These are phyloP conservation scores for Phytophthora gonapodyides DNA, from an alignment of 352 stramenopile species.

Conservation along the genomic window DNA sequence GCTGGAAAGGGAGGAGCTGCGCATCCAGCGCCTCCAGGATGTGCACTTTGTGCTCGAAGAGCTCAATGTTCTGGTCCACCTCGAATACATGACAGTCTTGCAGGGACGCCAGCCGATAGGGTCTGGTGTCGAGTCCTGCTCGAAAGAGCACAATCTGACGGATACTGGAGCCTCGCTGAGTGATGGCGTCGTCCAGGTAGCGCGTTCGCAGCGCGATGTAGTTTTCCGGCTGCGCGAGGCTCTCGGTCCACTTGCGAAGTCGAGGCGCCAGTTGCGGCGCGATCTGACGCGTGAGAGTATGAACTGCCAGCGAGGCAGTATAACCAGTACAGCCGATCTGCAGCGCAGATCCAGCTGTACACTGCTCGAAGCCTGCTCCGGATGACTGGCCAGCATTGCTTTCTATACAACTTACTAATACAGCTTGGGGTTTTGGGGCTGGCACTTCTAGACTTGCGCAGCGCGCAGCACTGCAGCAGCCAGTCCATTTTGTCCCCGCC, in stretches of 20 bases:
- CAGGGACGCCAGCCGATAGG: conserved; percentile 44
- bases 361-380: no score
- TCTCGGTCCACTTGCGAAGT: conserved; percentile 16
- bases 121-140: conserved; percentile 40
- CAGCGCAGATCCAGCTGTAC: no score
- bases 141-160: conserved; percentile 48
- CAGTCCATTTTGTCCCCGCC: no score
- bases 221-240: conserved; percentile 17
- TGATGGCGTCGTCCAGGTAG: conserved; percentile 45
- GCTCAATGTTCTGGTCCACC: conserved; percentile 39
- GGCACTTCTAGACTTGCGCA: no score
- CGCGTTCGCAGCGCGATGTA: conserved; percentile 42
- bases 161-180: conserved; percentile 27
- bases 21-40: conserved; percentile 35
- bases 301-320: no score
- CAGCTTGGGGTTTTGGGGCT: no score
- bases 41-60: conserved; percentile 49
- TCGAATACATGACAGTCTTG: conserved; percentile 42
- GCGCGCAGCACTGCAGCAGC: no score
- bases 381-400: no score
- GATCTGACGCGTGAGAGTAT: conserved; percentile 20
- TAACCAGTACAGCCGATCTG: no score
- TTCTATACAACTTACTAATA: no score
- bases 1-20: conserved; percentile 30
- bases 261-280: conserved; percentile 10